Evolutionary conservation across 768 basidiomycete genomes (phyloP), one percentile per base, ranked within the genome.

Genomic region (Termitomyces sp.): DNA sequence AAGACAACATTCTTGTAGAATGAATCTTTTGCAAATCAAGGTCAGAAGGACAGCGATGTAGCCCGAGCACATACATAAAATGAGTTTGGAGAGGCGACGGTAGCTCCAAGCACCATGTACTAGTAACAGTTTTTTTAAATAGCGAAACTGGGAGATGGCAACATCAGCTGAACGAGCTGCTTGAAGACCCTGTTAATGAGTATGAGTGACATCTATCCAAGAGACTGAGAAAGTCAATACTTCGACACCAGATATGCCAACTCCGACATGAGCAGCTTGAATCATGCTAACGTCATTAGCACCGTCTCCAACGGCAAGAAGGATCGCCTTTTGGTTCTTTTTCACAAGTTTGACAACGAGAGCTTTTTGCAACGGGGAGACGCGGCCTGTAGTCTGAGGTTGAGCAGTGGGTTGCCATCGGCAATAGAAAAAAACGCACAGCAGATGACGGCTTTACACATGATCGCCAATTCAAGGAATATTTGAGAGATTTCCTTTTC

Each of bases 41-140:
- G 46, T 67, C 26, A 64, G 56, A 53, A 52, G 36, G 48, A 24
- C 31, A 6, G 8, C 7, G 14, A 27, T 26, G 22, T 16, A 14
- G n/a, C 39, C 31, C 46, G 8, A 37, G 9, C 27, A 80, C 93
- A 60, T 68, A 95, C 96, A 99, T 9, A 99, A 79, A 66, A 98
- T 95, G 56, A 99, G 81, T 69, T 96, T 98, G 14, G 94, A 95
- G 57, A 99, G 69, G 34, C 97, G 82, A 56, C 92, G 88, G 69
- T 99, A 99, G 74, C 96, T 98, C 97, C 97, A 99, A 2, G 97
- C 90, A 5, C 97, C 97, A 67, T 99, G 97, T 7, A 99, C 97
- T 16, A 99, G 85, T 9, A 99, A 70, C 26, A 98, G 73, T 71
- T 99, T 99, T 74, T 94, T 95, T 62, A 99, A 75, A 74, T 79